Evolutionary conservation across 192 early-diverging fungal genomes (phyloP).

Genomic region (Dimargaris xerosporica): DNA sequence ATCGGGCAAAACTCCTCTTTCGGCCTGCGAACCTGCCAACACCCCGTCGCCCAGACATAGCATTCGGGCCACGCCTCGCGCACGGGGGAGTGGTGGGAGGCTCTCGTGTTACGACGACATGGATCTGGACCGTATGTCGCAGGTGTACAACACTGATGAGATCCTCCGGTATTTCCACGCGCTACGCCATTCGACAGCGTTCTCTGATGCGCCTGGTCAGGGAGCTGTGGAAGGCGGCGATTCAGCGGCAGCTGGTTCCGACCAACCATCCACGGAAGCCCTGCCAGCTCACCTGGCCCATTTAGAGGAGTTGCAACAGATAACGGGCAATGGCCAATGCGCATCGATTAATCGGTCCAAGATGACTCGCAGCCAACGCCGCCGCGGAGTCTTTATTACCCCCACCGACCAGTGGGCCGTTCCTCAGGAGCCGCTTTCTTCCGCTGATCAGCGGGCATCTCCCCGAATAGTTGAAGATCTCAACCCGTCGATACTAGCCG

Average conservation of each 20-base stretch:
- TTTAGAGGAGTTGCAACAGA: neutral
- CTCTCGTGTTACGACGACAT: conserved; percentile 8
- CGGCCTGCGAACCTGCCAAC: neutral
- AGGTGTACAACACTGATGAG: conserved; percentile 7
- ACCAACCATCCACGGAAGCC: neutral
- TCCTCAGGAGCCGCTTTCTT: neutral
- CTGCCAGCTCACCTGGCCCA: conserved; percentile 11
- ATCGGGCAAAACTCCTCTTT: neutral
- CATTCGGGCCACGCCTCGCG: neutral
- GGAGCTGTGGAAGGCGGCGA: neutral
- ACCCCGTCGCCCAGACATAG: neutral
- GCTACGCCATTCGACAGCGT: neutral
- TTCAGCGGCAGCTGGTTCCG: neutral
- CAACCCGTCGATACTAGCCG: neutral
- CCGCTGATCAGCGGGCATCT: neutral
- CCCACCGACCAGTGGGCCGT: neutral
- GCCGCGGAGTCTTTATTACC: conserved; percentile 7
- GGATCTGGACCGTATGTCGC: conserved; percentile 5
- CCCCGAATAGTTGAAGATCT: neutral
- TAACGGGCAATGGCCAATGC: neutral
- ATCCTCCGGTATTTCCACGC: conserved; percentile 4
- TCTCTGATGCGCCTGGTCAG: too few relatives aligned
- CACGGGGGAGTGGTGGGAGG: neutral
- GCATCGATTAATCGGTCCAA: neutral
- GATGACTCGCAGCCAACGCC: conserved; percentile 11